Conservation (phyloP, 371 early-diverging fungal genomes). For the Cokeromyces recurvatus region DNA sequence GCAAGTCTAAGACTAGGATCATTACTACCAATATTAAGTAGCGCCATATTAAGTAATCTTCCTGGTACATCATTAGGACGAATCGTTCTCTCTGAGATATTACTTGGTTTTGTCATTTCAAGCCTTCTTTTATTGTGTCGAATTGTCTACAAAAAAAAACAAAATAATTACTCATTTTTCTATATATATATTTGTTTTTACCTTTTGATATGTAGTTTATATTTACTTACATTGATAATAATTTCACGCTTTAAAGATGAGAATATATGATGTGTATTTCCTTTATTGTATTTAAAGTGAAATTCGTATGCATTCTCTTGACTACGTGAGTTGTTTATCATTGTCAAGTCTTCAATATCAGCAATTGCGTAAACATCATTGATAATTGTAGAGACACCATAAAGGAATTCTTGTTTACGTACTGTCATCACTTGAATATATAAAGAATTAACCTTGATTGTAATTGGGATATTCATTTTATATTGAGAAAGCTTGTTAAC, state of each 20-base stretch:
- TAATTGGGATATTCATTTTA: constrained; percentile 67
- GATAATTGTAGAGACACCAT: constrained; percentile 66
- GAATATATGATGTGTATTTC: constrained; percentile 64
- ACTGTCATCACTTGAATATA: constrained; percentile 75
- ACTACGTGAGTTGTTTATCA: constrained; percentile 35
- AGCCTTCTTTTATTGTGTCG: constrained; percentile 69
- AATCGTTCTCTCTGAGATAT: constrained; percentile 66
- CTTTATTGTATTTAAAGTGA: constrained; percentile 71
- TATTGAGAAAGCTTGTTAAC: constrained; percentile 63
- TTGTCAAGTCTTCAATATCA: constrained; percentile 76
- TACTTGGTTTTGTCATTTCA: constrained; percentile 63
- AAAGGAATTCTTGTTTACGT: constrained; percentile 63
- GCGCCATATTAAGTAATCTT: constrained; percentile 85
- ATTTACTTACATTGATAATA: constrained; percentile 52
- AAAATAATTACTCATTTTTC: background rate
- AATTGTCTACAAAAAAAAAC: constrained; percentile 45
- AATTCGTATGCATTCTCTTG: constrained; percentile 71
- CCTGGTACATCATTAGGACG: constrained; percentile 92
- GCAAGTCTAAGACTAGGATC: constrained; percentile 79
- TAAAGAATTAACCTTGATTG: constrained; percentile 77
- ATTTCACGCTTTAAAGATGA: constrained; percentile 75
- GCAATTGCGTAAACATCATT: constrained; percentile 87
- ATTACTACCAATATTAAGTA: constrained; percentile 81
- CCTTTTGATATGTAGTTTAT: background rate
- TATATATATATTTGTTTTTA: no score